Percentiles rank a stretch among this genome's conserved stretches.
Evolutionary conservation across 2,329 filamentous ascomycete genomes (phyloP).

Genomic region (Paraphoma sp.): DNA sequence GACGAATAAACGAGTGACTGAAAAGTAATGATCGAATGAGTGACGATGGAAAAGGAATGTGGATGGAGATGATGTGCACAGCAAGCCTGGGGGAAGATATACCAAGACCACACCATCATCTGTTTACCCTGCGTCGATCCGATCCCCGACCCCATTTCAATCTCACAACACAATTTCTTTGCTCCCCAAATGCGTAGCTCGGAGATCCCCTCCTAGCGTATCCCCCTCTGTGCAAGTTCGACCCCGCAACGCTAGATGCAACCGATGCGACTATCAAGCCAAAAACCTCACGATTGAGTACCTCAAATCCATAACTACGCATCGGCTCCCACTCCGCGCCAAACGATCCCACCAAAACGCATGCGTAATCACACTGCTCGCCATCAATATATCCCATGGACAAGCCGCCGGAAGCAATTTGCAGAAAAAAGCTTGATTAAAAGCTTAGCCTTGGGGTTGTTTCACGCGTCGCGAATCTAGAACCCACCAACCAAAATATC

Average conservation of each 20-base stretch:
- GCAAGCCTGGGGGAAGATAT: background rate
- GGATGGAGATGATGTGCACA: background rate
- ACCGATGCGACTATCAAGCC: no score
- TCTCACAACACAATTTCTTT: no score
- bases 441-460: conserved; percentile 1
- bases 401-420: background rate
- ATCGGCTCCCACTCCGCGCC: background rate
- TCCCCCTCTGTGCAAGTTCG: no score
- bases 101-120: background rate
- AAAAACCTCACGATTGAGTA: background rate
- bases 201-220: no score
- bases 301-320: background rate
- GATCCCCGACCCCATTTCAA: background rate
- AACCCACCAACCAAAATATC: background rate
- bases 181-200: no score
- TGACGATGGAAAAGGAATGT: background rate
- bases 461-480: conserved; percentile 2
- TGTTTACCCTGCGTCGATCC: background rate
- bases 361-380: background rate
- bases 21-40: conserved; percentile 4
- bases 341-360: background rate
- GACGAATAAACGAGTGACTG: conserved; percentile 15
- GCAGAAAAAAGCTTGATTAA: background rate
- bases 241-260: no score
- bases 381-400: background rate